phyloP scores from a whole-genome alignment of 371 early-diverging fungal species.

The Mucor racemosus region DNA sequence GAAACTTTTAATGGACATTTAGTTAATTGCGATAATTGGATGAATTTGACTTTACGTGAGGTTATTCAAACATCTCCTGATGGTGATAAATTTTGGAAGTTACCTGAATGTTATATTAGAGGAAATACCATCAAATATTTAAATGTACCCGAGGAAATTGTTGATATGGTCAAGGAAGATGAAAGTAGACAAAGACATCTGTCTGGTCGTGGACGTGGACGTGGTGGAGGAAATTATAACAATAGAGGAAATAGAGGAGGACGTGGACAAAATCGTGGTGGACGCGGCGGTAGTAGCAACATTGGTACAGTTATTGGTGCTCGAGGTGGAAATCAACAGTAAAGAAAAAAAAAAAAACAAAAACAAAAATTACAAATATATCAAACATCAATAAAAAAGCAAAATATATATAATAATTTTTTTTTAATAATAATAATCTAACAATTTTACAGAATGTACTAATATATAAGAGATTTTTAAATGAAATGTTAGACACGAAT shows the following conservation, averaged over 20 bases:
- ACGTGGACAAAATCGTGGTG: slow-evolving; percentile 44
- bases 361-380: not conserved
- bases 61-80: slow-evolving; percentile 95
- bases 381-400: not conserved
- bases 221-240: slow-evolving; percentile 50
- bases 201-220: slow-evolving; percentile 63
- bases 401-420: not conserved
- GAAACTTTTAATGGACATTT: slow-evolving; percentile 98
- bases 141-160: slow-evolving; percentile 90
- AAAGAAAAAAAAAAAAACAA: not conserved
- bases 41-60: slow-evolving; percentile 96
- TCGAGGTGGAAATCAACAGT: slow-evolving; percentile 16
- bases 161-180: slow-evolving; percentile 89
- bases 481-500: no score
- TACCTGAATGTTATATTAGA: slow-evolving; percentile 91
- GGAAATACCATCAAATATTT: slow-evolving; percentile 95
- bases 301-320: slow-evolving; percentile 18
- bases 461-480: no score
- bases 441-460: not conserved
- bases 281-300: slow-evolving; percentile 4
- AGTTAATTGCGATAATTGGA: slow-evolving; percentile 96
- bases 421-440: not conserved
- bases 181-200: slow-evolving; percentile 50
- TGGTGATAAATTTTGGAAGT: slow-evolving; percentile 91
- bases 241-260: slow-evolving; percentile 45